These are phyloP conservation scores for Pyrenophora tritici-repentis DNA, from an alignment of 2,329 filamentous ascomycete species.

Conservation along the genomic window DNA sequence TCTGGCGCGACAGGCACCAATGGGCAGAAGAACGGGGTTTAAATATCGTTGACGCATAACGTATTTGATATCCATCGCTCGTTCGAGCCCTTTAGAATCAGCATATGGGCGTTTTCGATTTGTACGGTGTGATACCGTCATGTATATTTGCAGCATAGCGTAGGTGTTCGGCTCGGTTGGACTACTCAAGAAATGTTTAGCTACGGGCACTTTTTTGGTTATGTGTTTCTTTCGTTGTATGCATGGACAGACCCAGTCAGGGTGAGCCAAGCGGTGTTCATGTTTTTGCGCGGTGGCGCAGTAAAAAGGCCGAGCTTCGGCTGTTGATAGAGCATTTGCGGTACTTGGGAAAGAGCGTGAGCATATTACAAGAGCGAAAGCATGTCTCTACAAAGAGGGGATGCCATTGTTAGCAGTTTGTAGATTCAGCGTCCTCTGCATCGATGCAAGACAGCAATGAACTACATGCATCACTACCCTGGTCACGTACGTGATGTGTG, in stretches of 20 bases:
- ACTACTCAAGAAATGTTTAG: slow-evolving; percentile 23
- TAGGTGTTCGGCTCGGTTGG: slow-evolving; percentile 40
- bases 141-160: slow-evolving; percentile 42
- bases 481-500: neutral
- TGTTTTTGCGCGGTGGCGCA: slow-evolving; percentile 26
- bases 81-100: slow-evolving; percentile 12
- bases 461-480: neutral
- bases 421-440: slow-evolving; percentile 7
- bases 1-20: slow-evolving; percentile 28
- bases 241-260: slow-evolving; percentile 21
- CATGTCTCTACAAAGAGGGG: slow-evolving; percentile 11
- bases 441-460: slow-evolving; percentile 10
- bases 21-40: slow-evolving; percentile 32
- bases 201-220: slow-evolving; percentile 23
- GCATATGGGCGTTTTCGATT: slow-evolving; percentile 31
- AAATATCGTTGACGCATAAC: neutral
- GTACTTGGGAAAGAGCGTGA: slow-evolving; percentile 20
- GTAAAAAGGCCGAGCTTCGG: slow-evolving; percentile 14
- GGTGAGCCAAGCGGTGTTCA: slow-evolving; percentile 22
- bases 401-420: slow-evolving; percentile 11
- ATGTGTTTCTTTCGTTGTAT: slow-evolving; percentile 25
- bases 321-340: slow-evolving; percentile 24
- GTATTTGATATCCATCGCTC: slow-evolving; percentile 7
- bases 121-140: slow-evolving; percentile 23
- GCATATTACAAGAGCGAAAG: slow-evolving; percentile 11